Evolutionary conservation across 2,329 filamentous ascomycete genomes (phyloP).

Genomic region (Beauveria medogensis): DNA sequence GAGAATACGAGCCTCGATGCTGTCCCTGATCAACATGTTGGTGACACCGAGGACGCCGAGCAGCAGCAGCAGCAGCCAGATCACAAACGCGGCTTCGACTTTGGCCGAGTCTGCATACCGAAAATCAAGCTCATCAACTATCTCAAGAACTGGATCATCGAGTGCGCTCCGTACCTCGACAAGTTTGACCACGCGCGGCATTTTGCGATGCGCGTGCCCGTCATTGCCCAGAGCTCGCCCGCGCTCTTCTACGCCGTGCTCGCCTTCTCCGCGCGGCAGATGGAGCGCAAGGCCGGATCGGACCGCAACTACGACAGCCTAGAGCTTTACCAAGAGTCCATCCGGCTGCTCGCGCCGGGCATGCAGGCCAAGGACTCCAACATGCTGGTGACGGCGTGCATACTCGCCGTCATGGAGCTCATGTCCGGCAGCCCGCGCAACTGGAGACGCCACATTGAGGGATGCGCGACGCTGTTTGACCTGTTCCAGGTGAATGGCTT

Average conservation of each 20-base stretch:
- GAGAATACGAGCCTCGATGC: constrained; percentile 21
- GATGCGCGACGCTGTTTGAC: constrained; percentile 45
- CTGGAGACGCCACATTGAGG: constrained; percentile 48
- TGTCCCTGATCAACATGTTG: constrained; percentile 16
- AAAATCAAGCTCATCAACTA: constrained; percentile 23
- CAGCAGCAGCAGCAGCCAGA: not conserved
- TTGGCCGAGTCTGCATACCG: constrained; percentile 21
- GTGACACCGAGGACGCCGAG: not conserved
- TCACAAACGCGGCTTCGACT: constrained; percentile 17
- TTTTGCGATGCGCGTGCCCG: constrained; percentile 43
- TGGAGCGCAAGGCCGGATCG: constrained; percentile 41
- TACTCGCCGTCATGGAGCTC: constrained; percentile 40
- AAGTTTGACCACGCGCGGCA: constrained; percentile 46
- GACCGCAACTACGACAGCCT: constrained; percentile 41
- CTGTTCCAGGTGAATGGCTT: constrained; percentile 41
- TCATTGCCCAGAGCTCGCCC: constrained; percentile 37
- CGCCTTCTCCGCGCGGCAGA: constrained; percentile 44
- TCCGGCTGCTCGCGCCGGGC: constrained; percentile 33
- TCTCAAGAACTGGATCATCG: constrained; percentile 41
- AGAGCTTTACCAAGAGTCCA: constrained; percentile 45
- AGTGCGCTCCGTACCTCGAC: constrained; percentile 42
- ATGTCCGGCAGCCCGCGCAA: constrained; percentile 40
- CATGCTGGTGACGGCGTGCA: constrained; percentile 38
- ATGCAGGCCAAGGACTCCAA: constrained; percentile 35
- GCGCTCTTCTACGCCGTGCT: constrained; percentile 42